Conservation (phyloP, 495 filamentous ascomycete genomes). For the Daldinia grandis region DNA sequence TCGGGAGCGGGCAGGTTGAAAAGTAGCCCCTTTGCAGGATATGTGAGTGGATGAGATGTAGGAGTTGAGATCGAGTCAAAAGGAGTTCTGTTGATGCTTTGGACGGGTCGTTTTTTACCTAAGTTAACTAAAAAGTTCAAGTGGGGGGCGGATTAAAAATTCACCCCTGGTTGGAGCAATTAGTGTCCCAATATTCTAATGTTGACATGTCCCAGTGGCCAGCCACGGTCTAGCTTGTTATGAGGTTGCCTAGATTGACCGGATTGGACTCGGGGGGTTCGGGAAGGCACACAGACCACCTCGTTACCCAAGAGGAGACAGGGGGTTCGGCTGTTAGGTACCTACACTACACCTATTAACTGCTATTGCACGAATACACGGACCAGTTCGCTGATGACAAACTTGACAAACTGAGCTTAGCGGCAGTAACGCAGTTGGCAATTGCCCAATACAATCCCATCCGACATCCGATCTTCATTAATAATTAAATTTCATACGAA, state of each 20-base stretch:
- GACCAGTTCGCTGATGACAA: neutral
- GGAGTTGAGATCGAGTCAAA: slow-evolving; percentile 42
- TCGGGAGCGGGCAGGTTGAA: slow-evolving; percentile 35
- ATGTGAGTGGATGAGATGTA: slow-evolving; percentile 26
- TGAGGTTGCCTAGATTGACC: slow-evolving; percentile 25
- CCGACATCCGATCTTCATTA: slow-evolving; percentile 23
- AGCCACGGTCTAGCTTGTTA: slow-evolving; percentile 3
- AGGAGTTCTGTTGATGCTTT: slow-evolving; percentile 46
- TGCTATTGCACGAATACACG: neutral
- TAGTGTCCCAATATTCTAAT: slow-evolving; percentile 4
- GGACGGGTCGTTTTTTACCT: slow-evolving; percentile 47
- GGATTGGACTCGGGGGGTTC: slow-evolving; percentile 17
- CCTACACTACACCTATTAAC: slow-evolving; percentile 1
- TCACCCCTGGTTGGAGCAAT: slow-evolving; percentile 42
- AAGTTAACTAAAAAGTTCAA: slow-evolving; percentile 34
- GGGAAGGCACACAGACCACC: slow-evolving; percentile 38
- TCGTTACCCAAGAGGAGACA: slow-evolving; percentile 20
- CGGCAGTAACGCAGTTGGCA: slow-evolving; percentile 4
- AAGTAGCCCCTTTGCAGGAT: slow-evolving; percentile 27
- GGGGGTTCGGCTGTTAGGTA: slow-evolving; percentile 1
- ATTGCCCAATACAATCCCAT: slow-evolving; percentile 30
- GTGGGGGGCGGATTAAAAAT: slow-evolving; percentile 49
- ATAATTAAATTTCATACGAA: slow-evolving; percentile 16
- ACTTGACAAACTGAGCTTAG: slow-evolving; percentile 19
- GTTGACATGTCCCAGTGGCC: slow-evolving; percentile 30